Evolutionary conservation across 257 asterid species (phyloP).

Genomic region (Nicotiana tomentosiformis): DNA sequence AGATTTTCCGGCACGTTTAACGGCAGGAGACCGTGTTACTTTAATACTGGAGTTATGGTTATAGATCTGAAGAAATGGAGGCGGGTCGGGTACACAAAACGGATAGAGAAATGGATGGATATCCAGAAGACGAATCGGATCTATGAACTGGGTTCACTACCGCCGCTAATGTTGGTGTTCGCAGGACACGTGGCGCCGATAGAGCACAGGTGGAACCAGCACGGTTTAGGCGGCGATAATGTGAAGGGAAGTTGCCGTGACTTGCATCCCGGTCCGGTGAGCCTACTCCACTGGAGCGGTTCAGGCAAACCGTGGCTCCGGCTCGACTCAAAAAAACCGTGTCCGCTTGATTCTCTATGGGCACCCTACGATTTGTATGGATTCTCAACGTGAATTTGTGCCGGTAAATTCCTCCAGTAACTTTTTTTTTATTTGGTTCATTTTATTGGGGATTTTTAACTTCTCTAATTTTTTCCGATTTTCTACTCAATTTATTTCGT

Average conservation of each 20-base stretch:
- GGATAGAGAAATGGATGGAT: constrained; percentile 95
- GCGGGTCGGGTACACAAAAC: constrained; percentile 63
- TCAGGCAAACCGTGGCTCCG: constrained; percentile 90
- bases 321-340: constrained; percentile 68
- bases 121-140: constrained; percentile 76
- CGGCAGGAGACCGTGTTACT: constrained; percentile 63
- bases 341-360: constrained; percentile 80
- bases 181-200: constrained; percentile 94
- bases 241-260: constrained; percentile 84
- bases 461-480: constrained; percentile 5
- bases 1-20: constrained; percentile 42
- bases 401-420: constrained; percentile 59
- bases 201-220: constrained; percentile 93
- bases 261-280: constrained; percentile 83
- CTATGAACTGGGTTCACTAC: constrained; percentile 87
- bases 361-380: constrained; percentile 75
- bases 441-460: constrained; percentile 5
- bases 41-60: constrained; percentile 94
- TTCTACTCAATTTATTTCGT: constrained; percentile 19
- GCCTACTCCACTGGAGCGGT: constrained; percentile 98
- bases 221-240: constrained; percentile 87
- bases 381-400: constrained; percentile 25
- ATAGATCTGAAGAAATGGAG: constrained; percentile 85
- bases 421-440: constrained; percentile 8
- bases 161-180: constrained; percentile 73